A percentile compares a stretch with the other conserved stretches of the same genome.
These are phyloP conservation scores for Aspergillus sclerotiicarbonarius DNA, from an alignment of 495 filamentous ascomycete species.

Conservation along the genomic window DNA sequence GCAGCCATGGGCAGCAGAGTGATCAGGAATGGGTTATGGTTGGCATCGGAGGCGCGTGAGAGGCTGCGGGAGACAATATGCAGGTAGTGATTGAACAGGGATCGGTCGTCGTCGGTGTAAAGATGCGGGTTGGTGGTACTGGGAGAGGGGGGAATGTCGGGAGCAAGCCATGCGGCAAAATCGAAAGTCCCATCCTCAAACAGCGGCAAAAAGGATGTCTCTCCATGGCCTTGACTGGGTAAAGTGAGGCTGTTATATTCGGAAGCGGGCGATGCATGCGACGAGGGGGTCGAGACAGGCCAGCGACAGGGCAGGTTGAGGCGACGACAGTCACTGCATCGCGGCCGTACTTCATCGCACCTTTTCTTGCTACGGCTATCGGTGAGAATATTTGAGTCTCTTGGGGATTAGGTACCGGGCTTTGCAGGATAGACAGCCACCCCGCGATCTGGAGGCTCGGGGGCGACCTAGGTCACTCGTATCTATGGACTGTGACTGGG, in stretches of 20 bases:
- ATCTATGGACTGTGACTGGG: conserved; percentile 20
- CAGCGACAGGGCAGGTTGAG: conserved; percentile 27
- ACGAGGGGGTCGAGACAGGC: no score
- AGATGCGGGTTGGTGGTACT: conserved; percentile 21
- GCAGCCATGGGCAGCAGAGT: conserved; percentile 28
- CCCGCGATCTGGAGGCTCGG: conserved; percentile 29
- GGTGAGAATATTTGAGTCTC: no score
- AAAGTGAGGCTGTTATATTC: no score
- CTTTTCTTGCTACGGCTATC: no score
- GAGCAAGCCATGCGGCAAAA: no score
- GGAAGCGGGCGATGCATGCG: background rate
- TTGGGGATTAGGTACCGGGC: no score
- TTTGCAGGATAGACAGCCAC: conserved; percentile 32
- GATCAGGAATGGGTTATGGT: conserved; percentile 29
- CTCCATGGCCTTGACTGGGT: no score
- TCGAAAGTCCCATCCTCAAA: no score
- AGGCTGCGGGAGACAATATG: conserved; percentile 27
- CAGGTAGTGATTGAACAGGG: conserved; percentile 31
- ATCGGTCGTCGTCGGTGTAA: conserved; percentile 25
- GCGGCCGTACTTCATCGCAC: conserved; percentile 26
- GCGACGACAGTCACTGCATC: conserved; percentile 29
- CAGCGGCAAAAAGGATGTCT: no score
- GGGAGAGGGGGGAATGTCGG: no score
- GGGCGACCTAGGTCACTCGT: no score
- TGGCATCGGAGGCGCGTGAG: conserved; percentile 23